These are phyloP conservation scores for Lecanicillium sp. DNA, from an alignment of 2,329 filamentous ascomycete species.

Conservation along the genomic window DNA sequence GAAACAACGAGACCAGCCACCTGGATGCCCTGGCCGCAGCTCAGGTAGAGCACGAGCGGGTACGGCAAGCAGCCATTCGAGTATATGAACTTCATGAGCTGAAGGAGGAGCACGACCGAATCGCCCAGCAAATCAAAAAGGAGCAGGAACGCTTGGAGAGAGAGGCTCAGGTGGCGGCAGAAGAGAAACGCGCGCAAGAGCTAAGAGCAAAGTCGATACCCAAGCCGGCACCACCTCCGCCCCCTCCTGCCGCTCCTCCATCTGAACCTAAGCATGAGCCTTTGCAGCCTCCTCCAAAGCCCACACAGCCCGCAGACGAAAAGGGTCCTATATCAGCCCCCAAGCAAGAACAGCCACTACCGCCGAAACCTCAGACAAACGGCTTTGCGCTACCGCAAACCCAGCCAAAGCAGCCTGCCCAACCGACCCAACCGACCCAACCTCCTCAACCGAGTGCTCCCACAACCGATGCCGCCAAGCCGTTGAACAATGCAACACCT, in stretches of 20 bases:
- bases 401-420: conserved; percentile 12
- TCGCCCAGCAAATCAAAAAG: conserved; percentile 35
- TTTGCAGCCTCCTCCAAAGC: conserved; percentile 4
- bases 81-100: conserved; percentile 40
- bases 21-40: conserved; percentile 59
- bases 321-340: too few relatives aligned
- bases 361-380: conserved; percentile 10
- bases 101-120: conserved; percentile 34
- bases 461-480: background rate
- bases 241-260: conserved; percentile 11
- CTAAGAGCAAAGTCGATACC: conserved; percentile 37
- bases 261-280: conserved; percentile 14
- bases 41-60: conserved; percentile 57
- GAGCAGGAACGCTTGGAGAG: conserved; percentile 38
- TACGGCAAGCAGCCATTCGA: conserved; percentile 44
- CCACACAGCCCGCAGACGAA: too few relatives aligned
- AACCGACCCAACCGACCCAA: conserved; percentile 9
- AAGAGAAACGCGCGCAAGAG: conserved; percentile 40
- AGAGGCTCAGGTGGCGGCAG: conserved; percentile 36
- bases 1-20: conserved; percentile 56
- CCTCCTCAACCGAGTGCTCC: conserved; percentile 11
- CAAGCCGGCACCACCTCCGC: conserved; percentile 27
- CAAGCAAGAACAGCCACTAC: conserved; percentile 5
- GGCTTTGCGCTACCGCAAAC: conserved; percentile 16
- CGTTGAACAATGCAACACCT: background rate